Base-by-base conservation (phyloP, 495 filamentous ascomycete genomes). In the Hyaloscypha variabilis region DNA sequence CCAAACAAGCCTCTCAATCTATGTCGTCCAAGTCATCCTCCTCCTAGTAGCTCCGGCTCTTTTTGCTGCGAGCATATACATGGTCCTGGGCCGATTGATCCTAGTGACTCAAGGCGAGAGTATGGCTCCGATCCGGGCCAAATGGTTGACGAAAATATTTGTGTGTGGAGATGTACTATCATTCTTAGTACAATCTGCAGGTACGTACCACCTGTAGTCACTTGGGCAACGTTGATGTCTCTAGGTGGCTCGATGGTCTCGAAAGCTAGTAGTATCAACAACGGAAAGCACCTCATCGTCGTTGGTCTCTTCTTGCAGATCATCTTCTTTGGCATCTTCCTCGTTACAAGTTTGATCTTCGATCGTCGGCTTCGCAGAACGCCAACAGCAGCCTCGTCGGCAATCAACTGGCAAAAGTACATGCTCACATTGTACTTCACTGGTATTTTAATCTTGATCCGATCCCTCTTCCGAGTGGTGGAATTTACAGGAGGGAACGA, bases 391-490 rank as follows among this genome's bases (percentile, higher is more conserved):
- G 53, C 24, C 2, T 5, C 55, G 10, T 46, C 19, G 21, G 25
- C 24, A 23, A 58, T 58, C 3, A 21, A 29, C 5, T 65, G 55
- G 54, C 54, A 42, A 5, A 65, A 65, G 42, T 42, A 65, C 56
- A 14, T 60, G 24, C 58, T 30, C n/a, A 42, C 46, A 2, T 77
- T 90, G 8, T 90, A 88, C 69, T 53, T 42, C 14, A 76, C 76
- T 2, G 83, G 79, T 57, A 69, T 68, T 0, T 71, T 90, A 4
- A 89, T 92, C 62, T 63, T 91, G 58, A 66, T 90, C 3, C 81
- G 90, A 6, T 84, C 78, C 6, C 60, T 90, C 4, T 83, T 90
- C 67, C 79, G 89, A 19, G 77, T 87, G n/a, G 73, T 88, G 14
- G 89, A 91, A 74, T 92, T 87, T 59, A 28, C 81, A 0, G 74